These are phyloP conservation scores for Aspergillus cejpii DNA, from an alignment of 2,329 filamentous ascomycete genomes.

Conservation along the genomic window DNA sequence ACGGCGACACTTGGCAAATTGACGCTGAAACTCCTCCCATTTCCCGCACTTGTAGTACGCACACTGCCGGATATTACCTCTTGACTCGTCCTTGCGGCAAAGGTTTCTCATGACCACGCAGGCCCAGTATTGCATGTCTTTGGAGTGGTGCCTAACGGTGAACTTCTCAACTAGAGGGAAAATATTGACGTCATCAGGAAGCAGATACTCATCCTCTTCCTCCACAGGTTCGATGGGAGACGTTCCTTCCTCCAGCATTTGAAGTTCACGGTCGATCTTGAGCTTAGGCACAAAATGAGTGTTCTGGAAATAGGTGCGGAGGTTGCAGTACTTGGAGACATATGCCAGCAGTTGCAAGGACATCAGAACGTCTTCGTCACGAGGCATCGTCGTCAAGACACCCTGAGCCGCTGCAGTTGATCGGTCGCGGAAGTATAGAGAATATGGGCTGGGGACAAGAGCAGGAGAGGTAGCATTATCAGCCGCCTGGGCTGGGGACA, in stretches of 20 bases:
- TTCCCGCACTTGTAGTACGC: conserved; percentile 97
- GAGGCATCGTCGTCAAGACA: conserved; percentile 82
- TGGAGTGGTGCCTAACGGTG: conserved; percentile 87
- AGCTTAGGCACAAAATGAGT: conserved; percentile 89
- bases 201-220: conserved; percentile 76
- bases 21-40: conserved; percentile 93
- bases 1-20: conserved; percentile 95
- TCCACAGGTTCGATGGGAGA: conserved; percentile 40
- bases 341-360: conserved; percentile 93
- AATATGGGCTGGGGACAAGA: conserved; percentile 63
- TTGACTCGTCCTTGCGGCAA: conserved; percentile 92
- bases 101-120: conserved; percentile 98
- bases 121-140: conserved; percentile 99
- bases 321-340: conserved; percentile 96
- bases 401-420: conserved; percentile 61
- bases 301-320: conserved; percentile 89
- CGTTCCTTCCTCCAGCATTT: conserved; percentile 65
- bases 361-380: conserved; percentile 97
- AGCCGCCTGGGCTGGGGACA: conserved; percentile 60
- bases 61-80: conserved; percentile 91
- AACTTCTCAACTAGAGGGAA: conserved; percentile 98
- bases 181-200: conserved; percentile 95
- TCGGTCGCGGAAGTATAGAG: conserved; percentile 72
- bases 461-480: conserved; percentile 66
- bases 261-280: conserved; percentile 79